Evolutionary conservation across 495 filamentous ascomycete genomes (phyloP).

Genomic region (Talaromyces borbonicus): DNA sequence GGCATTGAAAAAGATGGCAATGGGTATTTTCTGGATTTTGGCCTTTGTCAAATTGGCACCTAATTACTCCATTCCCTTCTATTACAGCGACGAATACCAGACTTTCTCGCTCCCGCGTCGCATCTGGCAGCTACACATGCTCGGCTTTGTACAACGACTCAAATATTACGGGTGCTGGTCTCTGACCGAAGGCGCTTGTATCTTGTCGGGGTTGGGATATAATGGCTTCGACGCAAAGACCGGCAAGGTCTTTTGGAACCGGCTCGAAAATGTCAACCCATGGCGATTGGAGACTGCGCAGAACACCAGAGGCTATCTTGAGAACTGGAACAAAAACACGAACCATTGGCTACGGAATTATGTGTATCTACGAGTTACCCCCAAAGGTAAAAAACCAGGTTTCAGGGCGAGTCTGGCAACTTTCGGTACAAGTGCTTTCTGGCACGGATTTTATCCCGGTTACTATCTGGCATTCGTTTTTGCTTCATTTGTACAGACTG

Average conservation of each 20-base stretch:
- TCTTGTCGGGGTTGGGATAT: constrained; percentile 86
- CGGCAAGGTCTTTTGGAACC: constrained; percentile 78
- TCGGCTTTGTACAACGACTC: constrained; percentile 65
- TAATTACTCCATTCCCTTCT: constrained; percentile 50
- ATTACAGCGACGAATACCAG: constrained; percentile 53
- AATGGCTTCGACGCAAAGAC: constrained; percentile 81
- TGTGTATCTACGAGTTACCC: constrained; percentile 89
- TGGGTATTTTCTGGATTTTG: constrained; percentile 70
- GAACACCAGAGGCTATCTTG: constrained; percentile 81
- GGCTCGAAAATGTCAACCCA: constrained; percentile 78
- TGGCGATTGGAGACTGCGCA: constrained; percentile 77
- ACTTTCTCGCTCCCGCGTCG: constrained; percentile 58
- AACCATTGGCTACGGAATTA: constrained; percentile 96
- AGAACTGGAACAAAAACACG: constrained; percentile 96
- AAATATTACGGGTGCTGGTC: constrained; percentile 98
- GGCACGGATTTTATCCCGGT: constrained; percentile 96
- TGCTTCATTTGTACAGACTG: constrained; percentile 81
- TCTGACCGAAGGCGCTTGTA: constrained; percentile 88
- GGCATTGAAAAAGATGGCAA: constrained; percentile 63
- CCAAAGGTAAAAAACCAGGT: constrained; percentile 89
- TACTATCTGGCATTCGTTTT: constrained; percentile 90
- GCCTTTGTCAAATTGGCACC: constrained; percentile 63
- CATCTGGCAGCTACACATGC: constrained; percentile 69
- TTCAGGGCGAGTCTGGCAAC: constrained; percentile 93
- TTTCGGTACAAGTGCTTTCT: constrained; percentile 87